Base-by-base conservation (phyloP, 345 rosid genomes). In the Lenwebbia sp. region DNA sequence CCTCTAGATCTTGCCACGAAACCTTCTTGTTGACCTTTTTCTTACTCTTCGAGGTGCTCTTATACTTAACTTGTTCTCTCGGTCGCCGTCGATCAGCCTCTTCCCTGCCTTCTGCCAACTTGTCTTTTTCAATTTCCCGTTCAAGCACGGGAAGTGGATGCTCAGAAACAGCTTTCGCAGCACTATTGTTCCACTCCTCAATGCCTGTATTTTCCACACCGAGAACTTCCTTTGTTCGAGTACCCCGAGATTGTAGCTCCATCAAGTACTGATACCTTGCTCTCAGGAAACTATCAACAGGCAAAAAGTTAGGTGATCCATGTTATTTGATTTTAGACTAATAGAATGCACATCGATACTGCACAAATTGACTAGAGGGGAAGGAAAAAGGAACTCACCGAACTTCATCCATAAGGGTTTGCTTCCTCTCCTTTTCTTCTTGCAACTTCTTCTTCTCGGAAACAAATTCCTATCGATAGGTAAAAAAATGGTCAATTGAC, bases 381-480 rank as follows among this genome's bases (percentile, higher is more conserved):
- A 19, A 82, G 51, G 28, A 56, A 56, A 55, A 41, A 83, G 47
- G 62, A 86, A 30, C 89, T 28, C 83, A 91, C 94, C 88, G 82
- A 56, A 91, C 90, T 89, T 92, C 94, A 54, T 83, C 91, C 87
- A 75, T 81, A 83, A 93, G 92, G 85, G 85, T 85, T 19, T 89
- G 91, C 84, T 87, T 90, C 86, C 90, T 90, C 90, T 90, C 87
- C 85, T 74, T 82, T 74, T 86, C 85, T 40, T 47, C 57, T 85
- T 86, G 90, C 90, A 91, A 74, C 7, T 86, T 90, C 84, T 86
- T 90, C 91, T 88, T 93, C 89, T 76, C 88, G 6, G 90, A 83
- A 88, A 90, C 91, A 87, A 88, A 87, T 57, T 90, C 94, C 94
- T 90, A 51, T 78, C 25, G 52, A 54, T 25, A 60, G 88, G 53